Evolutionary conservation across 2,329 filamentous ascomycete genomes (phyloP), one percentile per base, ranked within the genome.

Genomic region (Colletotrichum sp.): DNA sequence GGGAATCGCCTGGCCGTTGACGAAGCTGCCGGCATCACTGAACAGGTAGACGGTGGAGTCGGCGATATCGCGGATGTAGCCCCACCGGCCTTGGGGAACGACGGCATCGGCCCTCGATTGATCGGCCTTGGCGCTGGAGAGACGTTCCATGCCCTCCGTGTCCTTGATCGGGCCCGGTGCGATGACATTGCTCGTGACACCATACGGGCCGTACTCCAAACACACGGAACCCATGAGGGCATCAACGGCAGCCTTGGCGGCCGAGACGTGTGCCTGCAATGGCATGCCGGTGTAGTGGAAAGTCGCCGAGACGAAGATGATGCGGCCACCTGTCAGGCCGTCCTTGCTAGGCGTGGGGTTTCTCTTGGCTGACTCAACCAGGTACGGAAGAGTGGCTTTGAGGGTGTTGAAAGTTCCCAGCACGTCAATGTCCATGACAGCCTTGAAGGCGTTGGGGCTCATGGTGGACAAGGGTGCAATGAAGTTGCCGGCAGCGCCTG

Each of bases 401-500:
- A 98, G 90, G 4, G 96, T 98, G 87, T 99, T 98, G 87, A 95
- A 99, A 18, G 95, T 98, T 36, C 97, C 97, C 44, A 99, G 85
- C 4, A 98, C 94, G 83, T 99, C 97, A 81, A 99, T 99, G 77
- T 99, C 97, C 81, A 99, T 96, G 79, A 99, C 97, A 0, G 95
- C 90, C 85, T 96, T 98, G 92, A 99, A 98, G 5, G 95, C 97
- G 83, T 99, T 99, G 75, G 94, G 87, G 55, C 92, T 95, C 66
- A 99, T 91, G 77, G 93, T 93, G 55, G 93, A 91, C 76, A 99
- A 93, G 6, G 96, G 94, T 1, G 95, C 94, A 26, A 99, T 90
- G 85, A 99, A 99, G 85, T 99, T 99, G 75, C 97, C 97, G 21
- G 97, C 97, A 16, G 97, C 97, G 67, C 97, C 97, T 24, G 96